phyloP scores from a whole-genome alignment of 148 eudicot genomes.

The Rheum nobile region DNA sequence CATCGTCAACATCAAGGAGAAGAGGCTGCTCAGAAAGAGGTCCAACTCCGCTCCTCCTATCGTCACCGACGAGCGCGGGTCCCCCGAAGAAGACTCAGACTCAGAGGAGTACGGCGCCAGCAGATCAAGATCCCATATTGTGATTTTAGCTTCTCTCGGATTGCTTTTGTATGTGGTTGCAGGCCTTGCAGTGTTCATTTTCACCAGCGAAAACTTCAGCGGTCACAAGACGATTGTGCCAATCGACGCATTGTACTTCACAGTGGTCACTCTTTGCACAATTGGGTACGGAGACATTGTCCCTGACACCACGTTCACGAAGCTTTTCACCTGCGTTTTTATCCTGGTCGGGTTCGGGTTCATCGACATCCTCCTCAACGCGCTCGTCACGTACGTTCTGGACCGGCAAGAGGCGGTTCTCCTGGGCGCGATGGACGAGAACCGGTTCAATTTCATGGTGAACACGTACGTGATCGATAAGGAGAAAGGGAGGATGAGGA shows the following conservation, averaged over 20 bases:
- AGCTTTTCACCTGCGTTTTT: conserved; percentile 41
- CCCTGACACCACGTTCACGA: conserved; percentile 34
- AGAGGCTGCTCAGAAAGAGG: neutral
- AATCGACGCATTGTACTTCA: conserved; percentile 46
- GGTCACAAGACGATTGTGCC: conserved; percentile 22
- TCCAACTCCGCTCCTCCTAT: conserved; percentile 5
- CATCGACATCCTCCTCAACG: conserved; percentile 32
- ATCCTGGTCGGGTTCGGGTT: conserved; percentile 53
- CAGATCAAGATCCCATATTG: conserved; percentile 19
- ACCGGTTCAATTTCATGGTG: conserved; percentile 23
- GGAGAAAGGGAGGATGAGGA: conserved; percentile 42
- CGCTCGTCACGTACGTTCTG: conserved; percentile 32
- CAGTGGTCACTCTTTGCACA: conserved; percentile 46
- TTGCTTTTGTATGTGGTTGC: conserved; percentile 20
- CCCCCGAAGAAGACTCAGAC: neutral
- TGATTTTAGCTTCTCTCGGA: conserved; percentile 29
- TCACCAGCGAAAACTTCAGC: conserved; percentile 15
- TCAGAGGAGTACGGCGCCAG: neutral
- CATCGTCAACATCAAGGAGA: neutral
- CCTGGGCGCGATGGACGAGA: conserved; percentile 26
- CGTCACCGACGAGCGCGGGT: neutral
- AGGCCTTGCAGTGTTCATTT: conserved; percentile 19
- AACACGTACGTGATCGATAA: conserved; percentile 28
- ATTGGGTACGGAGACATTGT: conserved; percentile 57
- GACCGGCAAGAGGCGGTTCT: conserved; percentile 43